Percentiles rank a stretch among this genome's conserved stretches.
phyloP scores from a whole-genome alignment of 2,329 filamentous ascomycete species.

The Torrubiellomyces zombiae region DNA sequence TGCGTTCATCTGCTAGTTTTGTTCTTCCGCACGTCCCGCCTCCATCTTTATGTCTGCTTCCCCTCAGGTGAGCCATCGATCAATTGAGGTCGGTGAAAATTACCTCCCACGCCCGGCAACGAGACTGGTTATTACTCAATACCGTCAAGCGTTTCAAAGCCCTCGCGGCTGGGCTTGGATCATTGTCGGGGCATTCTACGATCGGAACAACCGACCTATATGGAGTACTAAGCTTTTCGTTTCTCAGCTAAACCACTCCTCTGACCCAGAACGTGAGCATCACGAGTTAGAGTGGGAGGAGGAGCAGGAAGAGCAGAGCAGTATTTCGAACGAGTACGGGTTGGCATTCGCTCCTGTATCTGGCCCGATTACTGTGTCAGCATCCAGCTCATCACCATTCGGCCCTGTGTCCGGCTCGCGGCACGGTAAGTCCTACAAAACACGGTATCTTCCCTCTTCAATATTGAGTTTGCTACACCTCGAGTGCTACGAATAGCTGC shows the following conservation, averaged over 20 bases:
- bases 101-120: conserved; percentile 27
- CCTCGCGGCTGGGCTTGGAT: conserved; percentile 27
- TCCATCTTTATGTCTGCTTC: conserved; percentile 7
- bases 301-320: no score
- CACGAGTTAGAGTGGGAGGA: no score
- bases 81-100: conserved; percentile 12
- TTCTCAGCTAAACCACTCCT: conserved; percentile 11
- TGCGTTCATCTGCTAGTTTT: no score
- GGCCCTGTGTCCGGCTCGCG: no score
- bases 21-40: background rate
- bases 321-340: no score
- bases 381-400: no score
- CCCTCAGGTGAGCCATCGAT: conserved; percentile 7
- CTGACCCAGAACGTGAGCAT: conserved; percentile 12
- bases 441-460: no score
- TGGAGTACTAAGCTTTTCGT: conserved; percentile 31
- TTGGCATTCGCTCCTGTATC: no score
- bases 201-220: conserved; percentile 20
- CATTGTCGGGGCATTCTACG: conserved; percentile 29
- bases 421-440: no score
- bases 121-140: conserved; percentile 27
- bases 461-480: no score
- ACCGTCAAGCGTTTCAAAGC: conserved; percentile 16
- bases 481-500: no score
- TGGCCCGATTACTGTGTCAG: no score